phyloP scores from a whole-genome alignment of 257 asterid species.

The Solanum etuberosum region DNA sequence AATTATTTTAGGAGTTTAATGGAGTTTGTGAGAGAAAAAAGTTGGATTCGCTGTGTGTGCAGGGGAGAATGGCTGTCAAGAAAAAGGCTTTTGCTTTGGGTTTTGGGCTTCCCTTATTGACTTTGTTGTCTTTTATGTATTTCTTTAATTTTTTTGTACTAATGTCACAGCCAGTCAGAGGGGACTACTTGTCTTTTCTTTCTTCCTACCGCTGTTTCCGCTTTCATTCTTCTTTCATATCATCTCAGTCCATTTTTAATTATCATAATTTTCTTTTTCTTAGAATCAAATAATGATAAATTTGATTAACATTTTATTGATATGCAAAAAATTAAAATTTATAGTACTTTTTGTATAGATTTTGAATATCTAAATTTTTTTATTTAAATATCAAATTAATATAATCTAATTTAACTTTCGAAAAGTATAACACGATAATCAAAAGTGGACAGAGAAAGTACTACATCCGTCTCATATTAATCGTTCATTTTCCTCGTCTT shows the following conservation, averaged over 20 bases:
- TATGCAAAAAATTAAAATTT: no score
- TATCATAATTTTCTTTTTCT: no score
- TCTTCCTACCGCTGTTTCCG: constrained; percentile 30
- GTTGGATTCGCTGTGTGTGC: constrained; percentile 13
- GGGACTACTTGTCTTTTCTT: constrained; percentile 6
- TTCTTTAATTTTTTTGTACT: constrained; percentile 11
- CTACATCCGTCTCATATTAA: no score
- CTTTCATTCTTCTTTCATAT: background rate
- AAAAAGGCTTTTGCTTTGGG: constrained; percentile 23
- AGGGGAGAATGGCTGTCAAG: constrained; percentile 36
- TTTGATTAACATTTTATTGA: no score
- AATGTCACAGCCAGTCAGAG: constrained; percentile 27
- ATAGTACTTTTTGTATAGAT: no score
- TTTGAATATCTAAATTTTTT: no score
- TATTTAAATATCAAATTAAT: no score
- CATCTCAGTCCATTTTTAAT: rapidly evolving
- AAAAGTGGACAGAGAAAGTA: no score
- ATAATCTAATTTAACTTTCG: no score
- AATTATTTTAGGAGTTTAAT: background rate
- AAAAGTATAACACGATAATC: no score
- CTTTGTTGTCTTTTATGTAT: constrained; percentile 36
- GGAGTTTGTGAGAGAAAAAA: background rate
- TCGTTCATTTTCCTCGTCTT: no score
- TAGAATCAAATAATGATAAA: no score
- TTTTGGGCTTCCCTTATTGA: constrained; percentile 44